Evolutionary conservation across 2,329 filamentous ascomycete genomes (phyloP), one percentile per base, ranked within the genome.

Genomic region (Geosmithia flava): DNA sequence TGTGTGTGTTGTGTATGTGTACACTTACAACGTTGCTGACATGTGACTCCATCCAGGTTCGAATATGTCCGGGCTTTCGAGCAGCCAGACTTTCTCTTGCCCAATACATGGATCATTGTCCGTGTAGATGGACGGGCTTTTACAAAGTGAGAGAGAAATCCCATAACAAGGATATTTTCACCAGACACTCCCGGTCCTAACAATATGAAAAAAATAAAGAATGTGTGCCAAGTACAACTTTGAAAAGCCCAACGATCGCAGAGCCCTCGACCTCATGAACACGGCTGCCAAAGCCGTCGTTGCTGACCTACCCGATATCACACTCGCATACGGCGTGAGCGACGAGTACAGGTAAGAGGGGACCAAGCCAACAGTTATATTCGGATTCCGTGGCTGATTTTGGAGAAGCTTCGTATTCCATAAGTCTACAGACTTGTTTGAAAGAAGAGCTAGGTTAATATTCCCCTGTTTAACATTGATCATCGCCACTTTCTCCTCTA

Each of bases 31-130:
- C 42, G 42, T 19, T 44, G 20, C 42, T 45, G 15, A 49, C 54
- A 58, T 48, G 16, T 16, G 44, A 60, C 53, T 51, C 33, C 52
- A 42, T 7, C 17, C 3, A 30, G 43, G 10, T 97, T 89, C 62
- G 90, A 95, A 69, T 98, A 98, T 66, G 91, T 97, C 53, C 87
- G 87, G 62, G 68, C 72, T 45, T 97, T 97, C 60, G 93, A 98
- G 72, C 85, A 85, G 59, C 70, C 81, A 7, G 89, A 96, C 60
- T 67, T 68, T 44, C 70, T 98, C 41, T 75, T 97, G 20, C 87
- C 83, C 48, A 95, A 94, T 61, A 97, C 91, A 23, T 98, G 90
- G 89, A 85, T 97, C 49, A 88, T 97, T 19, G 82, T 98, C 49
- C 83, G 93, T 51, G 83, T 98, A 58, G 93, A 98, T 67, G 93